These are phyloP conservation scores for Kluyveromyces dobzhanskii DNA, from an alignment of 805 yeast species.

Conservation along the genomic window DNA sequence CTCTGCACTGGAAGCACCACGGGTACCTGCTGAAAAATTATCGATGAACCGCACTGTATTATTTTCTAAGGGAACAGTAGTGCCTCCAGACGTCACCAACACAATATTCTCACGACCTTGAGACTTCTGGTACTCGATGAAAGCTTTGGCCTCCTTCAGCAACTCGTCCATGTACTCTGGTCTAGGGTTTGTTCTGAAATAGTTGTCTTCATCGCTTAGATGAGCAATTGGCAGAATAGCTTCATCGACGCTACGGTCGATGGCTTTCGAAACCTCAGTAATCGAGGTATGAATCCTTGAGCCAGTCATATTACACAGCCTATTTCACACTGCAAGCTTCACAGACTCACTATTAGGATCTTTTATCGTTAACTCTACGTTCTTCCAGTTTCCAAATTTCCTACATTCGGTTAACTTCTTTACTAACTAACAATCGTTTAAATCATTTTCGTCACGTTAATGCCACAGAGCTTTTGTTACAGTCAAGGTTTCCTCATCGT, in stretches of 20 bases:
- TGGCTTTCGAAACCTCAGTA: constrained; percentile 65
- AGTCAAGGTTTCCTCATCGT: too few relatives aligned
- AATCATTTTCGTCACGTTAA: too few relatives aligned
- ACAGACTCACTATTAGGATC: too few relatives aligned
- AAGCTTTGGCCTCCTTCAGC: constrained; percentile 46
- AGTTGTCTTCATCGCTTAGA: constrained; percentile 59
- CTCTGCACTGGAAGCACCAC: constrained; percentile 96
- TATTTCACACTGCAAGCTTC: too few relatives aligned
- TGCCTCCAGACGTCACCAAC: constrained; percentile 91
- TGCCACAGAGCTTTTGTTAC: too few relatives aligned
- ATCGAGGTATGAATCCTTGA: constrained; percentile 50
- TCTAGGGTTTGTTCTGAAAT: constrained; percentile 62
- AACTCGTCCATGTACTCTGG: constrained; percentile 68
- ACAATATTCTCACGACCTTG: constrained; percentile 48
- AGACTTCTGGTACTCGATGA: constrained; percentile 47
- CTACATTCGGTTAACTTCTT: too few relatives aligned
- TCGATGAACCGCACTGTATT: constrained; percentile 96
- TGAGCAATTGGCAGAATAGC: constrained; percentile 61
- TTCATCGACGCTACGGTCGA: constrained; percentile 67
- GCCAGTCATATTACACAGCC: too few relatives aligned
- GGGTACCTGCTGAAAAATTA: constrained; percentile 93
- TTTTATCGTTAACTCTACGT: too few relatives aligned
- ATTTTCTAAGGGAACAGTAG: constrained; percentile 94
- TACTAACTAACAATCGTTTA: too few relatives aligned
- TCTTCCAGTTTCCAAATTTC: too few relatives aligned